These are phyloP conservation scores for Trichocladium uniseriatum DNA, from an alignment of 495 filamentous ascomycete genomes.

Conservation along the genomic window DNA sequence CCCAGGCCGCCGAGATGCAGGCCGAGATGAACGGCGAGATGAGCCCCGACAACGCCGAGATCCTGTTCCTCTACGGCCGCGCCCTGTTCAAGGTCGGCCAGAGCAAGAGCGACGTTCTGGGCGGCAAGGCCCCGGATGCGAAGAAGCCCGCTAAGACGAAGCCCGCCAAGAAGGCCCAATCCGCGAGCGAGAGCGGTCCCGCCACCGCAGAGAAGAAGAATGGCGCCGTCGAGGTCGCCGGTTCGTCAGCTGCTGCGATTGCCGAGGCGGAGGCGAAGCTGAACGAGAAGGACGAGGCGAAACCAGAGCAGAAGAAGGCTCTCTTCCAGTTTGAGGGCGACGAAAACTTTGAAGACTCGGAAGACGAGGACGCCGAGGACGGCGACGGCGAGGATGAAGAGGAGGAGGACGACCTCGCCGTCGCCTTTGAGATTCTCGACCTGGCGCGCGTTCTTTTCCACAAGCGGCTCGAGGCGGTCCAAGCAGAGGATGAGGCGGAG, in stretches of 20 bases:
- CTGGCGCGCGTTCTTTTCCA: conserved; percentile 72
- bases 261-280: conserved; percentile 40
- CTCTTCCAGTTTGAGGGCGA: conserved; percentile 91
- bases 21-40: conserved; percentile 87
- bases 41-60: conserved; percentile 77
- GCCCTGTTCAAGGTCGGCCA: conserved; percentile 87
- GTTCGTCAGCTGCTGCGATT: conserved; percentile 10
- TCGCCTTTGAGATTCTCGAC: conserved; percentile 87
- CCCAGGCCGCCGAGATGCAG: conserved; percentile 81
- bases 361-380: conserved; percentile 43
- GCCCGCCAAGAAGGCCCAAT: conserved; percentile 13
- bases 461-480: conserved; percentile 40
- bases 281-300: conserved; percentile 30
- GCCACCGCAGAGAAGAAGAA: conserved; percentile 22
- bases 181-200: conserved; percentile 7
- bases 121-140: conserved; percentile 61
- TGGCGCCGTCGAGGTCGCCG: conserved; percentile 21
- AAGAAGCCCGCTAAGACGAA: conserved; percentile 41
- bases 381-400: conserved; percentile 48
- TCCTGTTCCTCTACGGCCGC: conserved; percentile 89
- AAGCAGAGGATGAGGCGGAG: conserved; percentile 29
- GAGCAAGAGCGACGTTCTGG: conserved; percentile 87
- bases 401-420: conserved; percentile 83
- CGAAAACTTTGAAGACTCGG: conserved; percentile 81
- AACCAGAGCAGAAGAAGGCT: conserved; percentile 46